Evolutionary conservation across 140 eudicot species (phyloP).

Genomic region (Ambrosia hybrid): DNA sequence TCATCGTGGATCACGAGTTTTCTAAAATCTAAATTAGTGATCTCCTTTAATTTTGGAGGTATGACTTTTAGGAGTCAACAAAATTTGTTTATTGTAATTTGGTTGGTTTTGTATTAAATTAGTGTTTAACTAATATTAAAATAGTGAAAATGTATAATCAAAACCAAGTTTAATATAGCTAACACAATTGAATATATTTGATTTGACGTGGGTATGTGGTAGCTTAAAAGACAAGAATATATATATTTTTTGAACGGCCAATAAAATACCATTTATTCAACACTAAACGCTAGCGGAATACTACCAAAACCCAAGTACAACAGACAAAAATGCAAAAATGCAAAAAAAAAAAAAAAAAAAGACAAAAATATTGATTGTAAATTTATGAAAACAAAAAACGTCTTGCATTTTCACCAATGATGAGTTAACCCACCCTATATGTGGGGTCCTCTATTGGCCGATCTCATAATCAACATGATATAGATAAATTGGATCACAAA

Average conservation of each 20-base stretch:
- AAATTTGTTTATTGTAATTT: background rate
- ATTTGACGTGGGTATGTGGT: background rate
- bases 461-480: too few relatives aligned
- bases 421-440: too few relatives aligned
- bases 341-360: too few relatives aligned
- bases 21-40: constrained; percentile 1
- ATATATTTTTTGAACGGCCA: too few relatives aligned
- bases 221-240: background rate
- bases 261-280: too few relatives aligned
- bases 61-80: constrained; percentile 9
- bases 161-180: background rate
- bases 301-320: too few relatives aligned
- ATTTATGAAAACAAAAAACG: background rate
- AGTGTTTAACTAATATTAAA: background rate
- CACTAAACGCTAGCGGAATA: too few relatives aligned
- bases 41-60: constrained; percentile 16
- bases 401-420: too few relatives aligned
- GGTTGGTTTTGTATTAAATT: background rate
- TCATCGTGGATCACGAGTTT: constrained; percentile 18
- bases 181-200: background rate
- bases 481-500: too few relatives aligned
- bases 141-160: background rate
- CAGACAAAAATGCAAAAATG: too few relatives aligned
- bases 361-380: background rate
- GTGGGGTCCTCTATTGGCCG: too few relatives aligned